Percentiles rank a stretch among this genome's conserved stretches.
Conservation (phyloP, 768 basidiomycete species). For the Amanita muscaria region DNA sequence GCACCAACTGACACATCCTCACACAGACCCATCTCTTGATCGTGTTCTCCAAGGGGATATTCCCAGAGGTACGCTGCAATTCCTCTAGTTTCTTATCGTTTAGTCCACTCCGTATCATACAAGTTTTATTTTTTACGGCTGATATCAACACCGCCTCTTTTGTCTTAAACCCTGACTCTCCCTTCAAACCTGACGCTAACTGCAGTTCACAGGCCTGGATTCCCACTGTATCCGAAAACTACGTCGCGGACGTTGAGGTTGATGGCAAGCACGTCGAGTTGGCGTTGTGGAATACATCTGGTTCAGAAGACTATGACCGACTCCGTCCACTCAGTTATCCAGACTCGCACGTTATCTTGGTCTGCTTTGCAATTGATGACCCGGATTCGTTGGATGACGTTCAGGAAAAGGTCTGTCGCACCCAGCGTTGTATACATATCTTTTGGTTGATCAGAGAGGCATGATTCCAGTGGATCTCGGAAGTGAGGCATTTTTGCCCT, state of each 20-base stretch:
- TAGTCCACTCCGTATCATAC: too few relatives aligned
- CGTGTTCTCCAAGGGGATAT: slow-evolving; percentile 93
- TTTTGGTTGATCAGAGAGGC: too few relatives aligned
- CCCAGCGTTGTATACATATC: slow-evolving; percentile 1
- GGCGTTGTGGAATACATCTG: slow-evolving; percentile 99
- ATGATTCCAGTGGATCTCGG: slow-evolving; percentile 82
- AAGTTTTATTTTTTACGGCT: too few relatives aligned
- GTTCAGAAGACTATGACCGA: slow-evolving; percentile 98
- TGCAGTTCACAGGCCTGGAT: slow-evolving; percentile 84
- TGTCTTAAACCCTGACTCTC: slow-evolving; percentile 1
- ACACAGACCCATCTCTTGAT: slow-evolving; percentile 83
- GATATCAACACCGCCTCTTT: too few relatives aligned
- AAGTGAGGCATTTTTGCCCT: slow-evolving; percentile 96
- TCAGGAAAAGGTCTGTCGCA: slow-evolving; percentile 84
- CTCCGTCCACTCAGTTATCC: slow-evolving; percentile 97
- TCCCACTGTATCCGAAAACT: slow-evolving; percentile 99
- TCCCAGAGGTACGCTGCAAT: slow-evolving; percentile 68
- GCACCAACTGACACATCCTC: slow-evolving; percentile 10
- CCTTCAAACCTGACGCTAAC: too few relatives aligned
- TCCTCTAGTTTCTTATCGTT: too few relatives aligned
- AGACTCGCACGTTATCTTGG: slow-evolving; percentile 99
- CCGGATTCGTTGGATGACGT: slow-evolving; percentile 99
- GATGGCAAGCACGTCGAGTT: slow-evolving; percentile 98
- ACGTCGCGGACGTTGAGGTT: slow-evolving; percentile 97
- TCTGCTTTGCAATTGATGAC: slow-evolving; percentile 97